phyloP scores from a whole-genome alignment of 441 rosid genomes.

The Jatropha podagrica region DNA sequence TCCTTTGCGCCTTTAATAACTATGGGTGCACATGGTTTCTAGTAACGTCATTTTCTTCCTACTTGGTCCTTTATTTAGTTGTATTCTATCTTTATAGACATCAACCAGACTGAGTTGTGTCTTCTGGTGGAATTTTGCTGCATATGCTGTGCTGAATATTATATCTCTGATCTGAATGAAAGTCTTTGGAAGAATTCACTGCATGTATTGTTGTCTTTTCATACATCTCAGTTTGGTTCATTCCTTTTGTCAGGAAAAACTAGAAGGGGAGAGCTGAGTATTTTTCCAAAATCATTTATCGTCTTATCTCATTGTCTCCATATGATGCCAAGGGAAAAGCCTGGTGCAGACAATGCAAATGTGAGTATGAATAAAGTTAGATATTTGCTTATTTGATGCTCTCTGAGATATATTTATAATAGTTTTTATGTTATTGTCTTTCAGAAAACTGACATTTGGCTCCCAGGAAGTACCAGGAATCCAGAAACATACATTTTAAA shows the following conservation, averaged over 20 bases:
- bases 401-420: conserved; percentile 4
- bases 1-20: no score
- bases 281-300: conserved; percentile 56
- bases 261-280: conserved; percentile 81
- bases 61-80: background rate
- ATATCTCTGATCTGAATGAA: background rate
- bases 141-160: background rate
- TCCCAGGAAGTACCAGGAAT: conserved; percentile 66
- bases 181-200: background rate
- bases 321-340: conserved; percentile 84
- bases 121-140: background rate
- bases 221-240: background rate
- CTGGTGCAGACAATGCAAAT: conserved; percentile 45
- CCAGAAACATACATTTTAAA: conserved; percentile 68
- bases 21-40: background rate
- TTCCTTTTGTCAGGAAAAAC: conserved; percentile 57
- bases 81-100: background rate
- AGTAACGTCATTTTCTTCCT: background rate
- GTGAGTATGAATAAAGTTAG: conserved; percentile 41
- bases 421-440: conserved; percentile 15
- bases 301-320: conserved; percentile 82
- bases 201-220: background rate
- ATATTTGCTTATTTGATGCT: background rate
- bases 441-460: conserved; percentile 66
- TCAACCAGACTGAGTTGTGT: background rate